Evolutionary conservation across 352 stramenopile species (phyloP).

Genomic region (Globisporangium camurandrum): DNA sequence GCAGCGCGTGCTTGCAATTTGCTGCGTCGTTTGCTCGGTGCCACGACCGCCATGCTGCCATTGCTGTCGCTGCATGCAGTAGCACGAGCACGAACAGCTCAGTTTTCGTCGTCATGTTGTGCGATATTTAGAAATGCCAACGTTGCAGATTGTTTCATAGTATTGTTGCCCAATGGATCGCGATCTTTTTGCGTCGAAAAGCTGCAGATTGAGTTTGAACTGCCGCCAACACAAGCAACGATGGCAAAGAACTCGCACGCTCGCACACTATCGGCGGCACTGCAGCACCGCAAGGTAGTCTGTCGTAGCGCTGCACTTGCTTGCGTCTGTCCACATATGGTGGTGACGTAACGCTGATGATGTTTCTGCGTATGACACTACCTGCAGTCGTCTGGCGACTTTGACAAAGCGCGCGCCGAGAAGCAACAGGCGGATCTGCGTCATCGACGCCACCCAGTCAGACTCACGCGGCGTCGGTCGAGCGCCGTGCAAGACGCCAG

Average conservation of each 20-base stretch:
- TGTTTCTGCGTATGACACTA: too few relatives aligned
- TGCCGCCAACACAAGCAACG: neutral
- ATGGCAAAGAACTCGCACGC: constrained; percentile 34
- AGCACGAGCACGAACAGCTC: constrained; percentile 7
- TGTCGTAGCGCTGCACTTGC: too few relatives aligned
- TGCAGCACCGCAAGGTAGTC: constrained; percentile 58
- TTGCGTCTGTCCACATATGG: too few relatives aligned
- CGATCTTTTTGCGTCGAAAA: constrained; percentile 4
- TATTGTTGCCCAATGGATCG: constrained; percentile 1
- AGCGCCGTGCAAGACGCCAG: neutral
- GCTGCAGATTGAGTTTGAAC: neutral
- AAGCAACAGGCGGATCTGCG: constrained; percentile 28
- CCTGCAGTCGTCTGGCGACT: constrained; percentile 28
- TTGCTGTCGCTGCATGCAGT: constrained; percentile 4
- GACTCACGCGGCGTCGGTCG: neutral
- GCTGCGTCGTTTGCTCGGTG: neutral
- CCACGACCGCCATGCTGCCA: constrained; percentile 1
- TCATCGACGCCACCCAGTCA: constrained; percentile 16
- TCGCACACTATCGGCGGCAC: constrained; percentile 32
- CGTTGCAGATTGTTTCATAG: neutral
- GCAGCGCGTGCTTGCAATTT: neutral
- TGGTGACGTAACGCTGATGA: too few relatives aligned
- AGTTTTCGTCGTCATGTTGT: neutral
- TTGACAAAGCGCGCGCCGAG: constrained; percentile 27
- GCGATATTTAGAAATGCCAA: neutral